Evolutionary conservation across 2,329 filamentous ascomycete species (phyloP).

Genomic region (Tolypocladium tundrense): DNA sequence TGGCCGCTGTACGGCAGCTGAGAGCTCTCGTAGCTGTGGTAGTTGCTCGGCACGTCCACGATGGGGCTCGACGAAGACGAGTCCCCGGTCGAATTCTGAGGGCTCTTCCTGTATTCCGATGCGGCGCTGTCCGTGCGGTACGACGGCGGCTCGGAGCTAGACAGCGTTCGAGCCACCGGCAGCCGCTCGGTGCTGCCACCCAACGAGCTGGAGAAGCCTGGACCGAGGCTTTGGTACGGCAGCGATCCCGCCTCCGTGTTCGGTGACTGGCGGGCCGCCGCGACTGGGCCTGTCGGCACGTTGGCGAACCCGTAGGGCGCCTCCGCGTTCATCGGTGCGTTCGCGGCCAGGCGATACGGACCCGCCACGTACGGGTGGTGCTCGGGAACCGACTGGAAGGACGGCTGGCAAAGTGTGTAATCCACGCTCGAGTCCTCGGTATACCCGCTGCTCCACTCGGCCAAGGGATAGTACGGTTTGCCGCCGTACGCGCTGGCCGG

Average conservation of each 20-base stretch:
- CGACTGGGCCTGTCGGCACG: slow-evolving; percentile 5
- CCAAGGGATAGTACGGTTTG: slow-evolving; percentile 14
- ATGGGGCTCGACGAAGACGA: not conserved
- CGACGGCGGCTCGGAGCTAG: slow-evolving; percentile 8
- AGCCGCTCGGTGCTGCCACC: slow-evolving; percentile 10
- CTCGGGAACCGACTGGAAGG: slow-evolving; percentile 10
- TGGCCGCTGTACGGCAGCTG: not conserved
- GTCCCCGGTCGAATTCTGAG: not conserved
- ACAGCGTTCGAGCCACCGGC: slow-evolving; percentile 10
- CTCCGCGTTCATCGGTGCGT: slow-evolving; percentile 10
- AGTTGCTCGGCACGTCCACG: not conserved
- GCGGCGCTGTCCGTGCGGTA: slow-evolving; percentile 13
- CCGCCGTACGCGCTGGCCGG: slow-evolving; percentile 13
- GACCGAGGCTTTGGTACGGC: slow-evolving; percentile 11
- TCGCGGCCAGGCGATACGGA: slow-evolving; percentile 13
- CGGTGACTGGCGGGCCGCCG: slow-evolving; percentile 9
- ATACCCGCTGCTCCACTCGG: slow-evolving; percentile 14
- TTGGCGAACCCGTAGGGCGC: slow-evolving; percentile 14
- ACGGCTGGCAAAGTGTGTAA: slow-evolving; percentile 13
- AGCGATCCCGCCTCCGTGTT: slow-evolving; percentile 7
- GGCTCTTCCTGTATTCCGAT: slow-evolving; percentile 1
- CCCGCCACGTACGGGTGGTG: slow-evolving; percentile 13
- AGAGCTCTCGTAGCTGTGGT: not conserved
- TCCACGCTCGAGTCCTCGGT: slow-evolving; percentile 14
- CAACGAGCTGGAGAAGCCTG: slow-evolving; percentile 3